Conservation (phyloP, 331 rosid species). For the Rosa hybrid region DNA sequence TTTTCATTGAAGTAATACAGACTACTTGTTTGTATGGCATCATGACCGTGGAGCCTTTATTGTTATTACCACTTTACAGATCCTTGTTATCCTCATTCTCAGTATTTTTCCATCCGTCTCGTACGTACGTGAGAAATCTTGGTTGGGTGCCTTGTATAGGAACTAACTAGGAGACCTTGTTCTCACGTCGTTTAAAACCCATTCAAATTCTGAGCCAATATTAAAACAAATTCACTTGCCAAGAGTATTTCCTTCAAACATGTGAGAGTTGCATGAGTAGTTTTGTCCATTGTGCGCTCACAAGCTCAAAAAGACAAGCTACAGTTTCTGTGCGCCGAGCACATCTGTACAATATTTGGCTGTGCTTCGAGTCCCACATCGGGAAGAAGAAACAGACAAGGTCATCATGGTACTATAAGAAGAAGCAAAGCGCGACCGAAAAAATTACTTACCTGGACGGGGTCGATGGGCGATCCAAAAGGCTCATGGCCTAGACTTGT, state of each 20-base stretch:
- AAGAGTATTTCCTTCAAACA: no score
- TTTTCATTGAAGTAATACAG: not conserved
- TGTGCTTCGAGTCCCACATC: not conserved
- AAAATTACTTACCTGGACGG: conserved; percentile 41
- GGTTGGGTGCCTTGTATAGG: no score
- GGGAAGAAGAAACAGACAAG: not conserved
- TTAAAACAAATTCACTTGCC: no score
- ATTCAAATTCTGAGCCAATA: no score
- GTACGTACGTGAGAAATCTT: not conserved
- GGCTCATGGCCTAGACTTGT: conserved; percentile 45
- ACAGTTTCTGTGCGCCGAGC: no score
- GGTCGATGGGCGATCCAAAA: conserved; percentile 43
- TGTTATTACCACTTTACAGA: not conserved
- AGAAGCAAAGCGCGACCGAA: rapidly evolving
- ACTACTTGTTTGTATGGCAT: not conserved
- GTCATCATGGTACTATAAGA: not conserved
- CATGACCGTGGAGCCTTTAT: not conserved
- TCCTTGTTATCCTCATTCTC: not conserved
- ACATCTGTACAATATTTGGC: no score
- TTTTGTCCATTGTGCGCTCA: no score
- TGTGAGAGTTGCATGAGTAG: no score
- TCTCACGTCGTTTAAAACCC: no score
- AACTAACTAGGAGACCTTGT: no score
- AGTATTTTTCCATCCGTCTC: not conserved
- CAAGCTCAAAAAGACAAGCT: no score